phyloP scores from a whole-genome alignment of 2,329 filamentous ascomycete genomes.

The Colletotrichum sp. region DNA sequence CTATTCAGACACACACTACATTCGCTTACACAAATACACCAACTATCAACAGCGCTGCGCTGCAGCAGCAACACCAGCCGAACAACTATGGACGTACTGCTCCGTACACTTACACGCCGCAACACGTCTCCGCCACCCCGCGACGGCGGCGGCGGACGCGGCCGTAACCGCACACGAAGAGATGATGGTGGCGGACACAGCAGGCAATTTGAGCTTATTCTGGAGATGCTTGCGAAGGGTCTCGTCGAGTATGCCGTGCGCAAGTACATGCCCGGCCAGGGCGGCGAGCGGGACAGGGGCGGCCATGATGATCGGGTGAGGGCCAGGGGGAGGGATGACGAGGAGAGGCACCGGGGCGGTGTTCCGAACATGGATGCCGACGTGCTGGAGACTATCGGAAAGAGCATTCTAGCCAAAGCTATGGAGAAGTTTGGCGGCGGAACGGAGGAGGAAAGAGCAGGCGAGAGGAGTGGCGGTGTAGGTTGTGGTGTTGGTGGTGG shows the following conservation, averaged over 20 bases:
- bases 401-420: constrained; percentile 10
- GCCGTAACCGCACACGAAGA: not conserved
- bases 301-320: not conserved
- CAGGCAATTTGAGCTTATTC: constrained; percentile 3
- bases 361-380: constrained; percentile 15
- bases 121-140: not conserved
- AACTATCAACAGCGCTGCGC: not conserved
- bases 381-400: constrained; percentile 12
- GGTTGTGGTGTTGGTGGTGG: not conserved
- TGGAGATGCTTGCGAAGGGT: constrained; percentile 8
- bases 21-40: not conserved
- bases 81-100: constrained; percentile 1
- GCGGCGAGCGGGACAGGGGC: not conserved
- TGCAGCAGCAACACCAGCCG: not conserved
- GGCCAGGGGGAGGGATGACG: not conserved
- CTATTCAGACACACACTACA: not conserved
- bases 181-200: not conserved
- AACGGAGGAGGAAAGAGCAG: not conserved
- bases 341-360: not conserved
- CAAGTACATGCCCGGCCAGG: constrained; percentile 6
- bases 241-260: constrained; percentile 15
- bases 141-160: not conserved
- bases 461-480: not conserved
- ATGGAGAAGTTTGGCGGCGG: constrained; percentile 3
- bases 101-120: constrained; percentile 7